Percentiles rank a stretch among this genome's conserved stretches.
These are phyloP conservation scores for Raphanus raphanistrum DNA, from an alignment of 345 rosid genomes.

Conservation along the genomic window DNA sequence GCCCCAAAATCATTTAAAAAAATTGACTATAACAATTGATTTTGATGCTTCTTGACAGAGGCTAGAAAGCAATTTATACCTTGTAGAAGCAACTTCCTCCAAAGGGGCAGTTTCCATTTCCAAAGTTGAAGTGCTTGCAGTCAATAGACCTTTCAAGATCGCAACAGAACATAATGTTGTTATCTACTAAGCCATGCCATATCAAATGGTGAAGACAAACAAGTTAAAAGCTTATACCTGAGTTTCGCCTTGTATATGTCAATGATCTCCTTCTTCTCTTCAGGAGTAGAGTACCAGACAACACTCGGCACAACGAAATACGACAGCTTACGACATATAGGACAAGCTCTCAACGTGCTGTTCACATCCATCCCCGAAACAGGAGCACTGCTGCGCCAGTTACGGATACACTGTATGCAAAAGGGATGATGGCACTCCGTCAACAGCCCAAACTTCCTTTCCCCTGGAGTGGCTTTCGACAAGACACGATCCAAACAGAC, in stretches of 20 bases:
- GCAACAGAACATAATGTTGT: not conserved
- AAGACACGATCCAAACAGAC: slow-evolving; percentile 83
- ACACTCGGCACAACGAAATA: slow-evolving; percentile 95
- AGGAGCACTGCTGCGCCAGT: slow-evolving; percentile 85
- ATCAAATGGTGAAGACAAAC: not conserved
- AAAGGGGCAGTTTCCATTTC: slow-evolving; percentile 85
- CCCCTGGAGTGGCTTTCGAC: slow-evolving; percentile 69
- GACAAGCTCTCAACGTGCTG: slow-evolving; percentile 81
- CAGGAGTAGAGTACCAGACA: slow-evolving; percentile 81
- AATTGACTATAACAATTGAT: not conserved
- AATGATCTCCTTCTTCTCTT: slow-evolving; percentile 75
- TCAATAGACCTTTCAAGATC: slow-evolving; percentile 53
- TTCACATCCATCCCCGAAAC: slow-evolving; percentile 89
- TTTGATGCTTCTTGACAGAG: not conserved
- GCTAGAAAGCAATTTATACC: slow-evolving; percentile 40
- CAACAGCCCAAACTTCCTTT: slow-evolving; percentile 78
- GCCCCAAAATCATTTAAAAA: slow-evolving; percentile 19
- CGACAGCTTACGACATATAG: slow-evolving; percentile 89
- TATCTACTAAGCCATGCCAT: not conserved
- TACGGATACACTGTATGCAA: slow-evolving; percentile 82
- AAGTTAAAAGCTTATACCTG: slow-evolving; percentile 45
- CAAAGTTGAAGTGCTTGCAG: slow-evolving; percentile 84
- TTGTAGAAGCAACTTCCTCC: slow-evolving; percentile 91
- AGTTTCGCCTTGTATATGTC: slow-evolving; percentile 85
- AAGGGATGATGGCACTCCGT: slow-evolving; percentile 92